These are phyloP conservation scores for Vitis rotundifolia DNA, from an alignment of 164 flowering plant species.

Conservation along the genomic window DNA sequence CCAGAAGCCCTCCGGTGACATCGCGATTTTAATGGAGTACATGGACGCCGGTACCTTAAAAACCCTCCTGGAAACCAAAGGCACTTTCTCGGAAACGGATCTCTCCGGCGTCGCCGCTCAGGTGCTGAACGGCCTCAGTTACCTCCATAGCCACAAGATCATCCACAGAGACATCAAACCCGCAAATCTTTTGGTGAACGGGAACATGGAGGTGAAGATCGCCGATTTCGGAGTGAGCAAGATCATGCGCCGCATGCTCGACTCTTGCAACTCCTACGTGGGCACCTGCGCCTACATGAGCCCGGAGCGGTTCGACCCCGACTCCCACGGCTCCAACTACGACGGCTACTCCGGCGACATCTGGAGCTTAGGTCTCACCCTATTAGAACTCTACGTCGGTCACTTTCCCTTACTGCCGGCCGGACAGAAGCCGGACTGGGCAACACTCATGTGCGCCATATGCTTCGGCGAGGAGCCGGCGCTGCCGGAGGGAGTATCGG, in stretches of 20 bases:
- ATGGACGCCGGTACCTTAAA: conserved; percentile 72
- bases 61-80: conserved; percentile 19
- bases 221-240: conserved; percentile 86
- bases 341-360: conserved; percentile 71
- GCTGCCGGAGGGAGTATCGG: conserved; percentile 53
- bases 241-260: conserved; percentile 61
- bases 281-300: conserved; percentile 93
- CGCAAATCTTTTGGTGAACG: conserved; percentile 58
- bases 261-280: conserved; percentile 73
- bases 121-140: conserved; percentile 56
- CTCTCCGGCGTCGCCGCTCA: conserved; percentile 53
- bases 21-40: conserved; percentile 61
- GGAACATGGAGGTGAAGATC: conserved; percentile 58
- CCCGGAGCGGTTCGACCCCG: conserved; percentile 84
- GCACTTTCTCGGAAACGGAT: conserved; percentile 39
- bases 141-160: conserved; percentile 68
- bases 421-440: conserved; percentile 83
- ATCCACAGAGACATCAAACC: conserved; percentile 83
- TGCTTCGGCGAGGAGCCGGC: conserved; percentile 76
- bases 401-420: conserved; percentile 62
- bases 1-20: conserved; percentile 54
- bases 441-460: conserved; percentile 79
- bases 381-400: conserved; percentile 73
- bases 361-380: conserved; percentile 79
- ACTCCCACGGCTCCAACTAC: conserved; percentile 55